Conservation (phyloP, 148 eudicot species). For the Silene latifolia region DNA sequence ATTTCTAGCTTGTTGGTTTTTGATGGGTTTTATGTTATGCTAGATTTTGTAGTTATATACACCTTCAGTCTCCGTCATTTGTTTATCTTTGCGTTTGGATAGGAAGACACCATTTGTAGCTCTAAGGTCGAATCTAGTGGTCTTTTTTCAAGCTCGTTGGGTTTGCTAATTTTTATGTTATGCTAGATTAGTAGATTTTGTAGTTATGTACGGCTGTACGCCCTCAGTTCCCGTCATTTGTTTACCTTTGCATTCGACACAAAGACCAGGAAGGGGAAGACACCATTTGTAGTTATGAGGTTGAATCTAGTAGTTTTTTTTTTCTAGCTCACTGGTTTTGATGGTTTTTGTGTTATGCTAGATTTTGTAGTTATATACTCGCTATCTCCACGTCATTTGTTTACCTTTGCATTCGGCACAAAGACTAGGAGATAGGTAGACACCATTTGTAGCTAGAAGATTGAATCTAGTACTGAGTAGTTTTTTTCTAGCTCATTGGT, state of each 20-base stretch:
- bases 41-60: not conserved
- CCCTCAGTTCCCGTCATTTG: too few relatives aligned
- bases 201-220: too few relatives aligned
- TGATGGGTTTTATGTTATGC: not conserved
- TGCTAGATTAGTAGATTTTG: not conserved
- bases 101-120: too few relatives aligned
- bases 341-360: not conserved
- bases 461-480: too few relatives aligned
- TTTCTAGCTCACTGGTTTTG: not conserved
- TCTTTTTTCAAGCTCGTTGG: not conserved
- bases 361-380: not conserved
- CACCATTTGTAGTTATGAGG: not conserved
- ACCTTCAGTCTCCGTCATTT: too few relatives aligned
- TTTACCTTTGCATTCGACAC: not conserved
- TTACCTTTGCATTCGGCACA: not conserved
- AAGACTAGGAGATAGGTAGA: not conserved
- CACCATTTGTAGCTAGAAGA: not conserved
- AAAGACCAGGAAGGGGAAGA: not conserved
- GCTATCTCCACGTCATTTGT: not conserved
- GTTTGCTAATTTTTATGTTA: not conserved
- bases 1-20: not conserved
- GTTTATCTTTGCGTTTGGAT: too few relatives aligned
- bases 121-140: too few relatives aligned
- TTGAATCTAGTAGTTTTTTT: too few relatives aligned
- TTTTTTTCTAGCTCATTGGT: not conserved